phyloP scores from a whole-genome alignment of 495 filamentous ascomycete genomes.

The Penicillium goetzii region DNA sequence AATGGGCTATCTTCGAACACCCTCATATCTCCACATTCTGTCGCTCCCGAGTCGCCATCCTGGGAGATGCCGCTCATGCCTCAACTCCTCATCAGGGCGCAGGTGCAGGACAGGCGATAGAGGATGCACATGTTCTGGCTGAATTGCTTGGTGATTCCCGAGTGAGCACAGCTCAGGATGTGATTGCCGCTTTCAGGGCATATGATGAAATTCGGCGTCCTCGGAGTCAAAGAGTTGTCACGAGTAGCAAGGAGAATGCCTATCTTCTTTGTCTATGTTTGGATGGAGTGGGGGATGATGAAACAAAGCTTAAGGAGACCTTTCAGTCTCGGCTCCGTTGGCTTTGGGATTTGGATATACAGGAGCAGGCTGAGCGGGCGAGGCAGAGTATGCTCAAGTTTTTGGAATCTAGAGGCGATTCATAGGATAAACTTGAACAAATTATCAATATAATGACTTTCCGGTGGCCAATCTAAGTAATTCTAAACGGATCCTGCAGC shows the following conservation, averaged over 20 bases:
- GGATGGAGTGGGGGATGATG: constrained; percentile 48
- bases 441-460: too few species aligned
- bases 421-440: background rate
- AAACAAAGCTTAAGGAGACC: constrained; percentile 43
- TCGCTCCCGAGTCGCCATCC: constrained; percentile 57
- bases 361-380: constrained; percentile 36
- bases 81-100: constrained; percentile 71
- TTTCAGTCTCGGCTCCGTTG: constrained; percentile 51
- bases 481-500: too few species aligned
- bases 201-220: constrained; percentile 64
- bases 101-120: constrained; percentile 69
- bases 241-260: constrained; percentile 51
- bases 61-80: constrained; percentile 74
- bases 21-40: constrained; percentile 58
- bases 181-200: constrained; percentile 56
- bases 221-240: constrained; percentile 52
- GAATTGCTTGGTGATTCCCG: constrained; percentile 53
- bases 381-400: constrained; percentile 23
- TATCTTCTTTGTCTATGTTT: constrained; percentile 47
- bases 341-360: constrained; percentile 53
- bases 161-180: constrained; percentile 28
- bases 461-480: too few species aligned
- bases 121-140: constrained; percentile 65
- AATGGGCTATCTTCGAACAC: constrained; percentile 69
- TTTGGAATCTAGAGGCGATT: background rate